These are phyloP conservation scores for Wickerhamiella vanderwaltii DNA, from an alignment of 805 yeast genomes.

Conservation along the genomic window DNA sequence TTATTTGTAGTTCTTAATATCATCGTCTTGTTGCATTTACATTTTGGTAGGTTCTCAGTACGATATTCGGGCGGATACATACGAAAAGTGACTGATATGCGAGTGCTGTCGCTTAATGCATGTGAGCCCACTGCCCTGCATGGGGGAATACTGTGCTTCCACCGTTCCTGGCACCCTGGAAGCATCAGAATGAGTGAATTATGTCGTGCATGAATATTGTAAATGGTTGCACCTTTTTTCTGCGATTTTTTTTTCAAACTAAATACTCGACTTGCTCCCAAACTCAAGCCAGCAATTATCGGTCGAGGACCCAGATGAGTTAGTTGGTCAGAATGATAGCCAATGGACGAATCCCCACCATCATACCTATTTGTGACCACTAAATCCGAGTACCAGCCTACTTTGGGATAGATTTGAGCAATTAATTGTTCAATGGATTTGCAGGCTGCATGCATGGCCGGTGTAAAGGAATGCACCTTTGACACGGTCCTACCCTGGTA, in stretches of 20 bases:
- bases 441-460: conserved; percentile 33
- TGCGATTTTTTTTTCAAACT: conserved; percentile 34
- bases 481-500: conserved; percentile 33
- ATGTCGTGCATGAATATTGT: conserved; percentile 53
- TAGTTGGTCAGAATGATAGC: conserved; percentile 67
- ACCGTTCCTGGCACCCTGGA: conserved; percentile 69
- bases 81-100: conserved; percentile 59
- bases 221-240: conserved; percentile 26
- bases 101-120: conserved; percentile 35
- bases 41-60: conserved; percentile 30
- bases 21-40: conserved; percentile 38
- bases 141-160: conserved; percentile 51
- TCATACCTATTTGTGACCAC: conserved; percentile 49
- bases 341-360: conserved; percentile 39
- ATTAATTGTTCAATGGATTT: conserved; percentile 32
- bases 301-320: conserved; percentile 64
- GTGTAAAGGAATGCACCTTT: conserved; percentile 29
- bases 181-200: conserved; percentile 62
- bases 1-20: conserved; percentile 44
- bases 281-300: conserved; percentile 49
- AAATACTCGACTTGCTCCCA: conserved; percentile 63
- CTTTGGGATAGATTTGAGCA: conserved; percentile 25
- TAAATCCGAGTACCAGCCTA: conserved; percentile 40
- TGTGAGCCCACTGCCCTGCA: conserved; percentile 33
- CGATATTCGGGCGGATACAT: conserved; percentile 35